phyloP scores from a whole-genome alignment of 2,329 filamentous ascomycete species.

The Akanthomyces uredinophilus region DNA sequence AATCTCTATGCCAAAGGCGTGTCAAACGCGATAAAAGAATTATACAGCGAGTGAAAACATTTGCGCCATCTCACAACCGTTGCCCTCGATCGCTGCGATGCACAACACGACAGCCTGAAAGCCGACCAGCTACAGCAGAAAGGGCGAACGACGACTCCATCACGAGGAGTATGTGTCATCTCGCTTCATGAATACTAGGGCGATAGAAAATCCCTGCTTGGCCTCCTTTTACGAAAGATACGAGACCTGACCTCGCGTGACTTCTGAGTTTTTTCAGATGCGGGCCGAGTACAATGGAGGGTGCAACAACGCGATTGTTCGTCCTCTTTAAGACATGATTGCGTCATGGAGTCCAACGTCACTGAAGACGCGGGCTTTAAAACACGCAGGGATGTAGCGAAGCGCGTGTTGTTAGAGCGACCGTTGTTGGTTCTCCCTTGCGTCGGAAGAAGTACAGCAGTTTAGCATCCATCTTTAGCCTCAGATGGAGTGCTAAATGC shows the following conservation, averaged over 20 bases:
- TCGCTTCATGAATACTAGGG: neutral
- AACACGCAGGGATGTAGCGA: neutral
- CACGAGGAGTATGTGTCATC: neutral
- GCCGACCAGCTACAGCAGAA: neutral
- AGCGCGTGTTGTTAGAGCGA: neutral
- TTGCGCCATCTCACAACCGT: too few species aligned
- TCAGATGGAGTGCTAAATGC: neutral
- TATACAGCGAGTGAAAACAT: too few species aligned
- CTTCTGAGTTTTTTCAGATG: neutral
- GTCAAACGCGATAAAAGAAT: too few species aligned
- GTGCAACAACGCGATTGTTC: neutral
- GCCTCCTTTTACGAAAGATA: neutral
- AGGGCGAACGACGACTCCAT: neutral
- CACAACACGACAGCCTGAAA: too few species aligned
- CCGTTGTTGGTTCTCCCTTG: conserved; percentile 3
- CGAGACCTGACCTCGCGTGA: neutral
- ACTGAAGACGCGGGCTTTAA: neutral
- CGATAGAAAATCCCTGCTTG: neutral
- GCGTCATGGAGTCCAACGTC: neutral
- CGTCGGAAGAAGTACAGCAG: neutral
- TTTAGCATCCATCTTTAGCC: neutral
- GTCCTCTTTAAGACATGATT: neutral
- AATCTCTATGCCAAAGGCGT: too few species aligned
- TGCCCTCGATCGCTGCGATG: too few species aligned
- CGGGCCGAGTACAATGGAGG: neutral